These are phyloP conservation scores for Lachnellula cervina DNA, from an alignment of 2,329 filamentous ascomycete species.

Conservation along the genomic window DNA sequence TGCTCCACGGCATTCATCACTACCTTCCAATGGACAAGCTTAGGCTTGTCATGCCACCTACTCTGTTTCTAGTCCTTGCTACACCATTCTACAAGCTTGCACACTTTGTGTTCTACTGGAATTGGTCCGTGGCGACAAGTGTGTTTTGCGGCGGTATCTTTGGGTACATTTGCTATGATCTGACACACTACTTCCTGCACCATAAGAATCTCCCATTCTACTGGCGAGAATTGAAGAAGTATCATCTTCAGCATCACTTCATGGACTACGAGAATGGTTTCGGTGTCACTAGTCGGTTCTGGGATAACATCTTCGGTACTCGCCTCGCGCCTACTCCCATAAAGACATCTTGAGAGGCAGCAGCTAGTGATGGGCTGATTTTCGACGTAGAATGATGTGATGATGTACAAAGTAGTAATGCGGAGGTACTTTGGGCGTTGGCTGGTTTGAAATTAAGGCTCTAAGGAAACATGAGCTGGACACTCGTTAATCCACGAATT, in stretches of 20 bases:
- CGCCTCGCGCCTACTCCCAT: slow-evolving; percentile 50
- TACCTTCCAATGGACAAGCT: slow-evolving; percentile 99
- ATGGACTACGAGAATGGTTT: slow-evolving; percentile 97
- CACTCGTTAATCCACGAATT: slow-evolving; percentile 12
- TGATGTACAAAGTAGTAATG: slow-evolving; percentile 18
- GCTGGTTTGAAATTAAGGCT: slow-evolving; percentile 5
- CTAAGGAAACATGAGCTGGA: slow-evolving; percentile 10
- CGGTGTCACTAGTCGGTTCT: slow-evolving; percentile 93
- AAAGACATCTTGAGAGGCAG: slow-evolving; percentile 18
- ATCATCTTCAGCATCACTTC: slow-evolving; percentile 95
- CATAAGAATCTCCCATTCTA: slow-evolving; percentile 86
- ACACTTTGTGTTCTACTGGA: slow-evolving; percentile 72
- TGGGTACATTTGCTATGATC: slow-evolving; percentile 91
- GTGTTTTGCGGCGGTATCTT: slow-evolving; percentile 89
- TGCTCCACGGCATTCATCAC: slow-evolving; percentile 95
- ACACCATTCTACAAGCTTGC: slow-evolving; percentile 90
- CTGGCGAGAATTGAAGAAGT: slow-evolving; percentile 93
- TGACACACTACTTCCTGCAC: slow-evolving; percentile 98
- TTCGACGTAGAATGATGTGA: slow-evolving; percentile 17
- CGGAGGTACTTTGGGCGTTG: slow-evolving; percentile 8
- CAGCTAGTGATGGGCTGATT: neutral
- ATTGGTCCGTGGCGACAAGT: slow-evolving; percentile 76
- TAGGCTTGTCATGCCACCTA: slow-evolving; percentile 92
- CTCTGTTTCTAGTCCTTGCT: slow-evolving; percentile 78
- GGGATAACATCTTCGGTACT: slow-evolving; percentile 90